phyloP scores from a whole-genome alignment of 192 early-diverging fungal genomes.

The Dissophora ornata region DNA sequence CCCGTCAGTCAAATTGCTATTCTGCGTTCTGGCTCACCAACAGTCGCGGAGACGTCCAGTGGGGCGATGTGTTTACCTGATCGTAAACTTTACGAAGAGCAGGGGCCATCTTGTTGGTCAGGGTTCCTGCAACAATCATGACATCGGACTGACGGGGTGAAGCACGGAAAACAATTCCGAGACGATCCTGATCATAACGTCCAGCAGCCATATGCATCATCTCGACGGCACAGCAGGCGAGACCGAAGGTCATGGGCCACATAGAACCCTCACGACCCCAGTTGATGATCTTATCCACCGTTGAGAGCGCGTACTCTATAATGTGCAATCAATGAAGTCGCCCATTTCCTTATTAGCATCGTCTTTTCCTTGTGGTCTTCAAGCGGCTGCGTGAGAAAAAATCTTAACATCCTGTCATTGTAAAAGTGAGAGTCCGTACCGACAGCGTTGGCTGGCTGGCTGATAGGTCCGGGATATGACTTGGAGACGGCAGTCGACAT shows the following conservation, averaged over 20 bases:
- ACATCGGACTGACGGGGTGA: conserved; percentile 97
- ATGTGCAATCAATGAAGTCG: neutral
- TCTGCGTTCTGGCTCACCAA: too few relatives aligned
- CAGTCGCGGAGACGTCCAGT: too few relatives aligned
- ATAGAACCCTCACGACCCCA: conserved; percentile 93
- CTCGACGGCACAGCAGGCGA: conserved; percentile 96
- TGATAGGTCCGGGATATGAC: conserved; percentile 52
- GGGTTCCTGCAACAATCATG: conserved; percentile 98
- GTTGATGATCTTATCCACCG: conserved; percentile 91
- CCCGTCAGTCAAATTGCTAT: neutral
- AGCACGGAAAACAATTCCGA: conserved; percentile 97
- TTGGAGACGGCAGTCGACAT: conserved; percentile 54
- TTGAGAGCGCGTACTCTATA: conserved; percentile 84
- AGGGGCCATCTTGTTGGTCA: conserved; percentile 99
- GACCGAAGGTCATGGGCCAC: conserved; percentile 79
- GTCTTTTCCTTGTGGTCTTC: too few relatives aligned
- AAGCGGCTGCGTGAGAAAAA: too few relatives aligned
- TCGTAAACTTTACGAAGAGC: conserved; percentile 70
- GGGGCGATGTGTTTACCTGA: conserved; percentile 62
- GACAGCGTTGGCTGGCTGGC: conserved; percentile 48
- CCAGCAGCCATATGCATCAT: conserved; percentile 99
- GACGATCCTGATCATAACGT: conserved; percentile 97
- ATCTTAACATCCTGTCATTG: conserved; percentile 56
- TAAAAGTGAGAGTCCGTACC: conserved; percentile 9
- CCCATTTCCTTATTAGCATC: too few relatives aligned